Percentiles rank a stretch among this genome's conserved stretches.
Evolutionary conservation across 1,139 yeast species (phyloP).

Genomic region (Blastobotrys persicus): DNA sequence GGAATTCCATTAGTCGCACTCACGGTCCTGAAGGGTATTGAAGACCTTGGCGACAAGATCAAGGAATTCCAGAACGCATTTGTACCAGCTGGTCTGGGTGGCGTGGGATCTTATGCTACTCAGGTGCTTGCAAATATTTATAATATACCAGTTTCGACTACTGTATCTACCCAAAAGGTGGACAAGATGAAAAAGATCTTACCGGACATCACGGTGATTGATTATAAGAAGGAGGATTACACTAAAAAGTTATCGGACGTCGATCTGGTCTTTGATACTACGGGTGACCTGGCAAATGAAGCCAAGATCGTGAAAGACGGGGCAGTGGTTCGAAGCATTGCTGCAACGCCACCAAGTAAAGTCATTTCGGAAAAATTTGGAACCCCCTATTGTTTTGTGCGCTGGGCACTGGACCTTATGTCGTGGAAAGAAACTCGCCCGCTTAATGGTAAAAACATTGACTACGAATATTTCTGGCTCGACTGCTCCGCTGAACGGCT

Average conservation of each 20-base stretch:
- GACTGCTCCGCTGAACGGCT: slow-evolving; percentile 1
- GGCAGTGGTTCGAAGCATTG: slow-evolving; percentile 11
- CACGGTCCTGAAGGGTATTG: slow-evolving; percentile 6
- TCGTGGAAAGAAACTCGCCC: slow-evolving; percentile 9
- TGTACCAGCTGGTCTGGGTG: slow-evolving; percentile 18
- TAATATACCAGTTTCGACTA: slow-evolving; percentile 13
- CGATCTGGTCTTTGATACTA: slow-evolving; percentile 16
- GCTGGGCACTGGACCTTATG: not conserved
- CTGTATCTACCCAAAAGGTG: slow-evolving; percentile 15
- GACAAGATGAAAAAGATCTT: slow-evolving; percentile 12
- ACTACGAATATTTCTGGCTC: slow-evolving; percentile 12
- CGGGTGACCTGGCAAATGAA: slow-evolving; percentile 15
- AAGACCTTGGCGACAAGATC: not conserved
- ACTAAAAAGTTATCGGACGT: slow-evolving; percentile 12
- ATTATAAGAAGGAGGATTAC: slow-evolving; percentile 14
- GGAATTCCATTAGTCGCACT: slow-evolving; percentile 13
- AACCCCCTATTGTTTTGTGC: not conserved
- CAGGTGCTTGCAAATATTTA: slow-evolving; percentile 13
- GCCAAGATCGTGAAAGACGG: slow-evolving; percentile 10
- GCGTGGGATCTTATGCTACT: slow-evolving; percentile 14
- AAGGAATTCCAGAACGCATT: slow-evolving; percentile 7
- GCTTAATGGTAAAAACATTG: slow-evolving; percentile 5
- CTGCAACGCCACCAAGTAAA: slow-evolving; percentile 11
- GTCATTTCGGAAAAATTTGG: slow-evolving; percentile 6
- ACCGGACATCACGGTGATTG: slow-evolving; percentile 14